Evolutionary conservation across 208 protist species (phyloP), one percentile per base, ranked within the genome.

Genomic region (Acanthamoeba royreba): DNA sequence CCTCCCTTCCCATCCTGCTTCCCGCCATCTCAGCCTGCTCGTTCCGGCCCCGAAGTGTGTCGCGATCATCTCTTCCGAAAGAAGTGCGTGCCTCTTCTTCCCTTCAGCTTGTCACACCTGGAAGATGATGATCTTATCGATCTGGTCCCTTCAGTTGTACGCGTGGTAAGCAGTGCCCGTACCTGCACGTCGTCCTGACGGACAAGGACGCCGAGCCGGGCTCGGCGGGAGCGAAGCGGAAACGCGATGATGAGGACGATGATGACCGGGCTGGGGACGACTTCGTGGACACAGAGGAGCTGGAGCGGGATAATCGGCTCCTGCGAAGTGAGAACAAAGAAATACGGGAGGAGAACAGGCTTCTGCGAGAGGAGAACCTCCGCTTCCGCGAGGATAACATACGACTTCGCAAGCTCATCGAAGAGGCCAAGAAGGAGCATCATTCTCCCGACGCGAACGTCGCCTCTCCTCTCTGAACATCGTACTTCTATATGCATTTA

Each of bases 51-150:
- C 25, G 83, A 90, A 90, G 83, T 90, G 22, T 90, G 83, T 33
- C 33, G 83, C 25, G 83, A 90, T 52, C 83, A 90, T 55, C 83
- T 90, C 53, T 90, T 69, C 83, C 45, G 83, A 9, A 90, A 90
- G 53, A 58, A 90, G 83, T 90, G 45, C n/a, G 47, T 5, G 17
- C 45, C 33, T 25, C 4, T 33, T 31, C 9, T 22, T 22, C 31
- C 1, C 74, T 33, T 25, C 5, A 15, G 8, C 81, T 22, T 89
- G 25, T 45, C 33, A n/a, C 40, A 7, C 25, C 43, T 61, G 40
- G 22, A 11, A 77, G 13, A 22, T 58, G 22, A 28, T 38, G 19
- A 40, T 28, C 31, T 33, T 33, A 13, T 28, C 13, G 15, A 77
- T 33, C 22, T 77, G 33, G 33, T 35, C 25, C 8, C 11, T 19